Percentiles rank a stretch among this genome's conserved stretches.
Conservation (phyloP, 495 filamentous ascomycete species). For the Penicillium subrubescens region DNA sequence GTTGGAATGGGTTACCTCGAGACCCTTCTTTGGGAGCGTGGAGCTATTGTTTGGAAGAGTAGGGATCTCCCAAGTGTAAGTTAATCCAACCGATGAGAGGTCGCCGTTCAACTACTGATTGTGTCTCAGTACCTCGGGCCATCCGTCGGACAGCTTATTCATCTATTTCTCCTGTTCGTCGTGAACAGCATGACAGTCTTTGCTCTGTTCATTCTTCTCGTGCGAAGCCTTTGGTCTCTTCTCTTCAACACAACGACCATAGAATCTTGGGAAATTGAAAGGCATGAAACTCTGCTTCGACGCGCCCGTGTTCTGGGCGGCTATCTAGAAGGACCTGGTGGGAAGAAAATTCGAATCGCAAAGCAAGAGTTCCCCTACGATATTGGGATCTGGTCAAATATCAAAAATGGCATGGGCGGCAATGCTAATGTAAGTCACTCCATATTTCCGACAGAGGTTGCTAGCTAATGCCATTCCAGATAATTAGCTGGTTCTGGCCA, state of each 20-base stretch:
- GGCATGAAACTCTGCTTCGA: constrained; percentile 74
- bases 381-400: constrained; percentile 80
- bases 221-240: constrained; percentile 59
- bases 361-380: constrained; percentile 90
- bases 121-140: constrained; percentile 73
- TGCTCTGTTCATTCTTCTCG: constrained; percentile 64
- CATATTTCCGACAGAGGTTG: background rate
- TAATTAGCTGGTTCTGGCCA: constrained; percentile 67
- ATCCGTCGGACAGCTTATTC: constrained; percentile 57
- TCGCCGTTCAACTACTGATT: constrained; percentile 13
- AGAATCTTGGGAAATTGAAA: constrained; percentile 89
- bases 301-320: constrained; percentile 59
- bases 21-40: constrained; percentile 58
- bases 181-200: constrained; percentile 65
- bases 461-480: constrained; percentile 19
- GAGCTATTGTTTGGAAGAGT: constrained; percentile 62
- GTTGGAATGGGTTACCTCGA: constrained; percentile 66
- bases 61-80: constrained; percentile 69
- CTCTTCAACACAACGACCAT: constrained; percentile 77
- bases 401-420: constrained; percentile 73
- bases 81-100: background rate
- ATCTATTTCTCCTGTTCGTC: constrained; percentile 66
- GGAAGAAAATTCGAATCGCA: constrained; percentile 54
- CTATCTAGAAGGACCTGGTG: constrained; percentile 62
- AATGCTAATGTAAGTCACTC: constrained; percentile 44